phyloP scores from a whole-genome alignment of 108 stramenopile species.

The Nitzschia sp. region DNA sequence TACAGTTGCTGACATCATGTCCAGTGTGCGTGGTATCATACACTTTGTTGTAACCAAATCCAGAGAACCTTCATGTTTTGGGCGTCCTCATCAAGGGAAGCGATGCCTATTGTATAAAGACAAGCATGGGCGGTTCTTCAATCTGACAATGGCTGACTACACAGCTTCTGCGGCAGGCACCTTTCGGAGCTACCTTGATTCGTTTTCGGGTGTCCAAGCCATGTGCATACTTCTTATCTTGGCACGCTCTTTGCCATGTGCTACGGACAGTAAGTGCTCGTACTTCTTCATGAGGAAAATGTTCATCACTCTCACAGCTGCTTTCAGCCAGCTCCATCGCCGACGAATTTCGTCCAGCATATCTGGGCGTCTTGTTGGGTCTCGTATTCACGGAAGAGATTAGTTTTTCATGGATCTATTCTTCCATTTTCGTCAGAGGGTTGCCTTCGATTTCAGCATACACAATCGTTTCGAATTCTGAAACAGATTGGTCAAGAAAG shows the following conservation, averaged over 20 bases:
- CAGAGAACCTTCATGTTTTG: background rate
- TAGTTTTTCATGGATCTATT: constrained; percentile 49
- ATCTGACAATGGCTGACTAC: constrained; percentile 26
- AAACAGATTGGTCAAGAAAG: constrained; percentile 59
- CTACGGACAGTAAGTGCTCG: background rate
- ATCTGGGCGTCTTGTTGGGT: constrained; percentile 49
- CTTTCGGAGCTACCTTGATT: constrained; percentile 36
- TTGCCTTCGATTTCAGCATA: constrained; percentile 57
- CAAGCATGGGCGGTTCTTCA: constrained; percentile 46
- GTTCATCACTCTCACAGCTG: background rate
- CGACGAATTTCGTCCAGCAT: constrained; percentile 44
- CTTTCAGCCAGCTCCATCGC: background rate
- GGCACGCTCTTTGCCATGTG: constrained; percentile 44
- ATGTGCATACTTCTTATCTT: constrained; percentile 46
- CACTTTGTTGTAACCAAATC: constrained; percentile 1
- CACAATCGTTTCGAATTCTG: constrained; percentile 35
- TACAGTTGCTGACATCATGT: constrained; percentile 9
- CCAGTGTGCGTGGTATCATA: constrained; percentile 11
- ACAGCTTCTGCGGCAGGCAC: constrained; percentile 34
- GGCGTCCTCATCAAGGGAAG: constrained; percentile 32
- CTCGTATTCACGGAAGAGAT: constrained; percentile 59
- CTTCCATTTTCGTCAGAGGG: constrained; percentile 51
- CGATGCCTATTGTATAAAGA: constrained; percentile 53
- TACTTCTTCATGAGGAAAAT: background rate
- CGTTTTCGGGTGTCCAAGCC: constrained; percentile 60